These are phyloP conservation scores for Didymella sp. DNA, from an alignment of 2,329 filamentous ascomycete species.

Conservation along the genomic window DNA sequence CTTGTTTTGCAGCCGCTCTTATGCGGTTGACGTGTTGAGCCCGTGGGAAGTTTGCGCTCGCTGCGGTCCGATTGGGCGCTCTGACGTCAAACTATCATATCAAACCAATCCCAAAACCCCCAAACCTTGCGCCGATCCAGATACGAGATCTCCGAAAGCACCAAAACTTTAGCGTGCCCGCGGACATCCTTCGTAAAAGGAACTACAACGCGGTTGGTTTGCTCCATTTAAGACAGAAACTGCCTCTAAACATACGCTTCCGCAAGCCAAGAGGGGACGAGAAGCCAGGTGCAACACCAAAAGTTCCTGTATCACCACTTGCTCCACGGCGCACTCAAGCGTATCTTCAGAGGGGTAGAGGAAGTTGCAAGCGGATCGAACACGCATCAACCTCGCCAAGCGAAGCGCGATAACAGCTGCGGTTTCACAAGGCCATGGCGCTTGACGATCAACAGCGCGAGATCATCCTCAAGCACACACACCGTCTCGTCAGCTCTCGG, in stretches of 20 bases:
- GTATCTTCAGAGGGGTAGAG: neutral
- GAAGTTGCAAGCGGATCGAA: neutral
- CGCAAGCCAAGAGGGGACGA: conserved; percentile 8
- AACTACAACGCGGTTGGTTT: neutral
- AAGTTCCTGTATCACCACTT: conserved; percentile 2
- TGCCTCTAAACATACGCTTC: neutral
- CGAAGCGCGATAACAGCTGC: neutral
- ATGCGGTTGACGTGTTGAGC: conserved; percentile 30
- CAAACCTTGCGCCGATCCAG: conserved; percentile 33
- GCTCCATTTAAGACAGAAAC: neutral
- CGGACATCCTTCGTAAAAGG: conserved; percentile 19
- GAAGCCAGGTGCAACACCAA: conserved; percentile 13
- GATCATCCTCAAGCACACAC: conserved; percentile 30
- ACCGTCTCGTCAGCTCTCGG: conserved; percentile 41
- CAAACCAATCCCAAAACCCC: conserved; percentile 1
- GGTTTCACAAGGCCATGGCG: conserved; percentile 23
- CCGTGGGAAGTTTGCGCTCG: conserved; percentile 22
- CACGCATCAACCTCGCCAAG: neutral
- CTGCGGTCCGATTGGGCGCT: conserved; percentile 37
- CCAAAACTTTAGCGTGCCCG: conserved; percentile 5
- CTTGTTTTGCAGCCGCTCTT: conserved; percentile 26
- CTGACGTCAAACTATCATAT: conserved; percentile 32
- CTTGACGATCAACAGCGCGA: conserved; percentile 27
- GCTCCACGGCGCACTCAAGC: neutral
- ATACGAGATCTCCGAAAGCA: conserved; percentile 9